Evolutionary conservation across 2,329 filamentous ascomycete genomes (phyloP).

Genomic region (Talaromyces sp.): DNA sequence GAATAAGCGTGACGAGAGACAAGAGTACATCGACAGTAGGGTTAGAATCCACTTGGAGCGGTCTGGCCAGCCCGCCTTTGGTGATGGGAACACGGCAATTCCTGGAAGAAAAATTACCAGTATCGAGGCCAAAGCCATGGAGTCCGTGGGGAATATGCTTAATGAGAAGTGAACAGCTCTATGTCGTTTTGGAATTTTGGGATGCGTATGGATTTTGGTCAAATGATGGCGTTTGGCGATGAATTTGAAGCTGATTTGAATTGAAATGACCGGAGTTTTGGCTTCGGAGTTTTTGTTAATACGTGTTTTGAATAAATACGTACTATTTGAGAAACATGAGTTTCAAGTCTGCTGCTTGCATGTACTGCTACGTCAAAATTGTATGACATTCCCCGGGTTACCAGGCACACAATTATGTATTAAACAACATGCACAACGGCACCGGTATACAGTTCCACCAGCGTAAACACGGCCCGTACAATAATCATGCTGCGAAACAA

Average conservation of each 20-base stretch:
- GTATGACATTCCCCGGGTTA: background rate
- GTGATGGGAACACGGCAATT: slow-evolving; percentile 29
- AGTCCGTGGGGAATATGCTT: slow-evolving; percentile 33
- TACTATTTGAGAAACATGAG: background rate
- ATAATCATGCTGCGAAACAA: background rate
- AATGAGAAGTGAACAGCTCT: slow-evolving; percentile 1
- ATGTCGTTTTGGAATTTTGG: background rate
- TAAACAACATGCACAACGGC: background rate
- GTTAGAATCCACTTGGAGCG: slow-evolving; percentile 70
- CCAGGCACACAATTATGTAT: background rate
- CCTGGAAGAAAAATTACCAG: slow-evolving; percentile 35
- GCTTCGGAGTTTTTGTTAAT: background rate
- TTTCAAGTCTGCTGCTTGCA: background rate
- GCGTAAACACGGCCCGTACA: too few relatives aligned
- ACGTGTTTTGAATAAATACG: background rate
- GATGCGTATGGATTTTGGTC: background rate
- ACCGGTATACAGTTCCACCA: background rate
- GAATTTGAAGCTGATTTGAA: background rate
- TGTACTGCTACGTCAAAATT: background rate
- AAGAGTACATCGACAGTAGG: slow-evolving; percentile 77
- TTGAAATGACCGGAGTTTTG: background rate
- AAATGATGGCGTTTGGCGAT: slow-evolving; percentile 6
- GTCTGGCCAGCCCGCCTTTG: slow-evolving; percentile 32
- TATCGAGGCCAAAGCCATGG: slow-evolving; percentile 37
- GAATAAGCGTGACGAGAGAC: slow-evolving; percentile 63